Evolutionary conservation across 768 basidiomycete genomes (phyloP), one percentile per base, ranked within the genome.

Genomic region (Serpula lacrymans): DNA sequence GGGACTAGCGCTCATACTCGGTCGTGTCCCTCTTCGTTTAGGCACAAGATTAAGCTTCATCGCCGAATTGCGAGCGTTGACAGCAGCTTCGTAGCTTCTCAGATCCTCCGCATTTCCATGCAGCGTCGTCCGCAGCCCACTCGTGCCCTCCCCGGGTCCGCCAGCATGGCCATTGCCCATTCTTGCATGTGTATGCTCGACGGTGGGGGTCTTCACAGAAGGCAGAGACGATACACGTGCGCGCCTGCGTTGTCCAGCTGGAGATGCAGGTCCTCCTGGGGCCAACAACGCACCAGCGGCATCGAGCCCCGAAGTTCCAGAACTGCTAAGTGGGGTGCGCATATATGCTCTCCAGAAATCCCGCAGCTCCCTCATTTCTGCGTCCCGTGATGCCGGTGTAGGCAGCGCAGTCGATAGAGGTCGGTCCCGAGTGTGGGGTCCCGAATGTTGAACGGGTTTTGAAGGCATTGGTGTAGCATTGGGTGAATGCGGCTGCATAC

Each of bases 271-370:
- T n/a, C n/a, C n/a, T n/a, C n/a, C 21, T 58, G 55, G 8, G 64
- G 51, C n/a, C 43, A 55, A 44, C 23, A 42, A 50, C 5, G 41
- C 20, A 13, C 34, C 21, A 27, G 45, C 53, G 12, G 26, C 49
- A 7, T 43, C 52, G 43, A 47, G 47, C 20, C 39, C 16, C 6
- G 14, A 46, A 3, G 46, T 29, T 9, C 48, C 53, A 2, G 68
- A 59, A 1, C 66, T 69, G 13, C 64, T 61, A 32, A 81, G 55
- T 18, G 86, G 86, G 16, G 84, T 87, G 27, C 78, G 73, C 66
- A 88, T 71, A 51, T 82, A 88, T 48, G 78, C 69, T 59, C 72
- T 86, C 86, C 86, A 88, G 47, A 85, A 78, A 39, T 86, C 82
- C 34, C 72, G 67, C 54, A 86, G 53, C 48, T 86, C 81, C 37